Evolutionary conservation across 148 eudicot genomes (phyloP).

Genomic region (Fagopyrum esculentum): DNA sequence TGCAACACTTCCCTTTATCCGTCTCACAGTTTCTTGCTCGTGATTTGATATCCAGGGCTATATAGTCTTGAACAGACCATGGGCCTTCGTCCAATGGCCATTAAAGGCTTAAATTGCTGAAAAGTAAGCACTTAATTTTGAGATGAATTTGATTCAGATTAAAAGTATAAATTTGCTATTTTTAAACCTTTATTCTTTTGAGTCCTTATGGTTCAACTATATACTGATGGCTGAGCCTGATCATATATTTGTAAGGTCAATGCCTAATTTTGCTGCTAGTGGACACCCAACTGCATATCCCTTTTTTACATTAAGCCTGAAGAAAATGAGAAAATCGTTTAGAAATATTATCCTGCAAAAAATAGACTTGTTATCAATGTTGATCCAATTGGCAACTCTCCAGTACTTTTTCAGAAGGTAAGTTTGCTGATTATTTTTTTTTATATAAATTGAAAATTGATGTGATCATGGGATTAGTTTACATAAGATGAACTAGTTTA

Average conservation of each 20-base stretch:
- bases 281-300: slow-evolving; percentile 80
- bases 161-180: neutral
- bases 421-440: neutral
- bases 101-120: slow-evolving; percentile 62
- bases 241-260: slow-evolving; percentile 73
- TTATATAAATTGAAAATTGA: neutral
- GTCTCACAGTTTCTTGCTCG: neutral
- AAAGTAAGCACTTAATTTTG: slow-evolving; percentile 46
- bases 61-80: slow-evolving; percentile 76
- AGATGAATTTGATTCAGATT: neutral
- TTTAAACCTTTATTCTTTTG: neutral
- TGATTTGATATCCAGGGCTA: slow-evolving; percentile 48
- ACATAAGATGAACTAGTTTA: neutral
- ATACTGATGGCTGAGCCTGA: slow-evolving; percentile 98
- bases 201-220: slow-evolving; percentile 40
- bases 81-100: slow-evolving; percentile 97
- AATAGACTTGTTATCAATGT: slow-evolving; percentile 78
- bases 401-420: slow-evolving; percentile 79
- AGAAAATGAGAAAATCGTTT: slow-evolving; percentile 56
- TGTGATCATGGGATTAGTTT: neutral
- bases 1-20: neutral
- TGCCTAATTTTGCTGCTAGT: slow-evolving; percentile 81
- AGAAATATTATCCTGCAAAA: slow-evolving; percentile 72
- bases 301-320: slow-evolving; percentile 89
- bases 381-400: slow-evolving; percentile 93